Evolutionary conservation across 495 filamentous ascomycete genomes (phyloP).

Genomic region (Annulohypoxylon bovei): DNA sequence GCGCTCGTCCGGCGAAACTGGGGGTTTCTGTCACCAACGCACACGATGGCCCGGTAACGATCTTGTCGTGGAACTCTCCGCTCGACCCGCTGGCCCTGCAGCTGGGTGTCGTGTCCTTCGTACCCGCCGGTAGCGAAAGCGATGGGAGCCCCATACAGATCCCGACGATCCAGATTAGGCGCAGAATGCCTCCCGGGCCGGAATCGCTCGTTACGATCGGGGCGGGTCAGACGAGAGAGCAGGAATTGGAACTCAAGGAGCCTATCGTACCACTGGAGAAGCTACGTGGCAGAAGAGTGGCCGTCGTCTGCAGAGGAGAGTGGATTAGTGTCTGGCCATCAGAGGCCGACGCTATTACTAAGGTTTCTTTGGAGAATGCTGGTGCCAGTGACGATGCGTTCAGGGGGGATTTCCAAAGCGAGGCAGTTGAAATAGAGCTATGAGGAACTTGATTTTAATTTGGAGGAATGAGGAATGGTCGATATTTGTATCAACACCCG

Average conservation of each 20-base stretch:
- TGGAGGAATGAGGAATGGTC: neutral
- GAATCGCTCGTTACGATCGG: constrained; percentile 57
- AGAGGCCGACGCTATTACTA: constrained; percentile 40
- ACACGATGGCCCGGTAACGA: constrained; percentile 52
- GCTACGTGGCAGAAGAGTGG: constrained; percentile 36
- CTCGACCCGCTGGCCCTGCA: constrained; percentile 58
- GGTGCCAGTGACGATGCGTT: constrained; percentile 37
- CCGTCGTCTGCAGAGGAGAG: constrained; percentile 43
- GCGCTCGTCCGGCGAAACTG: constrained; percentile 38
- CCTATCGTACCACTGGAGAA: constrained; percentile 42
- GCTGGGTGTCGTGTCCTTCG: constrained; percentile 58
- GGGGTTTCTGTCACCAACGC: constrained; percentile 56
- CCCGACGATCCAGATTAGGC: constrained; percentile 56
- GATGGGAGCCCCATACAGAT: constrained; percentile 44
- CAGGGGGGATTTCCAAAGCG: constrained; percentile 39
- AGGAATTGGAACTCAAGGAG: constrained; percentile 40
- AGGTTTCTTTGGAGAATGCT: constrained; percentile 39
- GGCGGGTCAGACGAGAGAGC: constrained; percentile 43
- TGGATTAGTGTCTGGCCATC: constrained; percentile 47
- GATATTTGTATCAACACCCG: neutral
- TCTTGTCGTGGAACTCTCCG: constrained; percentile 61
- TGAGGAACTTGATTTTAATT: neutral
- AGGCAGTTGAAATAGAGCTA: constrained; percentile 36
- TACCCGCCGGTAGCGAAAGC: constrained; percentile 45
- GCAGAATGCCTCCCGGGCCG: constrained; percentile 54